Evolutionary conservation across 768 basidiomycete species (phyloP).

Genomic region (Royoungia palumana): DNA sequence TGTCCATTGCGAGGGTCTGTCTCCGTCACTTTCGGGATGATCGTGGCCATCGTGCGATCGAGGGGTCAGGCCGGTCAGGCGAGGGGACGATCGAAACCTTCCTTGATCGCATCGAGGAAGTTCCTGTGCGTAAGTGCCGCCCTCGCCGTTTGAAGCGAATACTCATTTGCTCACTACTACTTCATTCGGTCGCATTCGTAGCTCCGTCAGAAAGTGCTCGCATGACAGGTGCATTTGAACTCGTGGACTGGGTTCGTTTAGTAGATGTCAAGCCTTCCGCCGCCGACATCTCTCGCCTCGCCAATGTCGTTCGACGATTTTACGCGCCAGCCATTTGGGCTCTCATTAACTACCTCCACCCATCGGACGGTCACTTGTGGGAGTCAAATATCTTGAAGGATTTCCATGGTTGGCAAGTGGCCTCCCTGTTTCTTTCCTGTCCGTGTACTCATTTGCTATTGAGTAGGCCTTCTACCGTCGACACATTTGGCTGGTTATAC

Average conservation of each 20-base stretch:
- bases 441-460: background rate
- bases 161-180: background rate
- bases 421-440: background rate
- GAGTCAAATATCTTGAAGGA: conserved; percentile 16
- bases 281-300: conserved; percentile 41
- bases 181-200: conserved; percentile 20
- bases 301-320: conserved; percentile 37
- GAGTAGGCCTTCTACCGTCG: conserved; percentile 12
- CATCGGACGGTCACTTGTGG: conserved; percentile 44
- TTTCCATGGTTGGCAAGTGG: conserved; percentile 29
- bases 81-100: conserved; percentile 37
- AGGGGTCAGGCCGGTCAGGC: background rate
- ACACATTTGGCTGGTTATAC: conserved; percentile 46
- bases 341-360: conserved; percentile 44
- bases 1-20: conserved; percentile 37
- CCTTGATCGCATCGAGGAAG: conserved; percentile 40
- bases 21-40: conserved; percentile 32
- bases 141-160: background rate
- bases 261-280: conserved; percentile 33
- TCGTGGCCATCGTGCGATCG: background rate
- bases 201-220: conserved; percentile 37
- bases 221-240: conserved; percentile 44
- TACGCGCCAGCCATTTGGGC: conserved; percentile 41
- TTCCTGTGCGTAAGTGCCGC: conserved; percentile 45
- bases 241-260: conserved; percentile 65